Percentiles rank a stretch among this genome's conserved stretches.
Conservation (phyloP, 1,284 basidiomycete species). For the Ceratobasidium sp. region DNA sequence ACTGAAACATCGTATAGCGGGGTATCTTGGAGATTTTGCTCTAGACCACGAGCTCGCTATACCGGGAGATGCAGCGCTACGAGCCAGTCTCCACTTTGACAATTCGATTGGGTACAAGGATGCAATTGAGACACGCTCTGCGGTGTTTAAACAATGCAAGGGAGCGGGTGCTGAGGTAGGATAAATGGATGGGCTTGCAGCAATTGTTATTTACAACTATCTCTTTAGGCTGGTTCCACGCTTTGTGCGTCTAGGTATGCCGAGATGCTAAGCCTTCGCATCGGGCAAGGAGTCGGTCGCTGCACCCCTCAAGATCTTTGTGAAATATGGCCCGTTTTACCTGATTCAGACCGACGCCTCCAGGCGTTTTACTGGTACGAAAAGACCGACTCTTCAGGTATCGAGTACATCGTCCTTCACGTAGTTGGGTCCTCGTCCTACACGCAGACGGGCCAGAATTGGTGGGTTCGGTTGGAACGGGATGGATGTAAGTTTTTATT, state of each 20-base stretch:
- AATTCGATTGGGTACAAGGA: slow-evolving; percentile 9
- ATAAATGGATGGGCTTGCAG: too few relatives aligned
- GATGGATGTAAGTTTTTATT: slow-evolving; percentile 16
- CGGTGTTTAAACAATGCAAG: background rate
- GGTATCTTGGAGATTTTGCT: background rate
- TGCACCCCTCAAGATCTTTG: slow-evolving; percentile 37
- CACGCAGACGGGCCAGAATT: background rate
- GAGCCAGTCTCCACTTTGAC: background rate
- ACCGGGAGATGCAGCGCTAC: background rate
- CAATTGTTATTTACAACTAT: too few relatives aligned
- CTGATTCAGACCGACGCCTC: slow-evolving; percentile 35
- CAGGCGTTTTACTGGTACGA: slow-evolving; percentile 31
- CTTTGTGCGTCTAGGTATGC: background rate
- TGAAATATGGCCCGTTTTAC: slow-evolving; percentile 31
- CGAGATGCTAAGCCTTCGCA: slow-evolving; percentile 20
- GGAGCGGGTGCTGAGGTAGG: too few relatives aligned
- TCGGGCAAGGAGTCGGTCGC: slow-evolving; percentile 7
- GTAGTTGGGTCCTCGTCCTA: slow-evolving; percentile 14
- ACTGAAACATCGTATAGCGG: background rate
- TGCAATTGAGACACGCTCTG: background rate
- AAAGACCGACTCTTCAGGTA: slow-evolving; percentile 8
- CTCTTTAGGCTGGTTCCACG: background rate
- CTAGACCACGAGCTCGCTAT: background rate
- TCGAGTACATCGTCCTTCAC: slow-evolving; percentile 28
- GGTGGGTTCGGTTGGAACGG: slow-evolving; percentile 37